Conservation (phyloP, 2,329 filamentous ascomycete species). For the Periconia sp. region DNA sequence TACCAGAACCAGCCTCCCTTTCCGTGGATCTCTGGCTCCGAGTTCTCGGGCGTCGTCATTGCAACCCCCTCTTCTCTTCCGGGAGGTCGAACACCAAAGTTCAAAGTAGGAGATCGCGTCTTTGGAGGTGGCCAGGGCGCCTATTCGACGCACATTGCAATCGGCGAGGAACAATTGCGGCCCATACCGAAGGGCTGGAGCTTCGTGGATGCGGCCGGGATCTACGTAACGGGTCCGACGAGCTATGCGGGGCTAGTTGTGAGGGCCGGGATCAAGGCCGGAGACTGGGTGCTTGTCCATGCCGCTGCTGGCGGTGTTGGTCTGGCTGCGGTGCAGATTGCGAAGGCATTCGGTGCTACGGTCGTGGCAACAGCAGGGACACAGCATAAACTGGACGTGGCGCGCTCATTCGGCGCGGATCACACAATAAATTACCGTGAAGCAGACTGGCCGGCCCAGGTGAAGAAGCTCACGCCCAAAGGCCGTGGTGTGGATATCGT, state of each 20-base stretch:
- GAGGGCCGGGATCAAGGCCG: conserved; percentile 71
- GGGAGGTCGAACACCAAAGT: conserved; percentile 56
- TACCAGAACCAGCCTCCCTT: conserved; percentile 90
- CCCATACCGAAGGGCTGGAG: conserved; percentile 80
- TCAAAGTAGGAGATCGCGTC: conserved; percentile 76
- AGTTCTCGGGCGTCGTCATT: conserved; percentile 81
- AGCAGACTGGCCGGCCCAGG: conserved; percentile 63
- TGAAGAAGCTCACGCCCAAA: conserved; percentile 76
- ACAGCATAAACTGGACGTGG: conserved; percentile 76
- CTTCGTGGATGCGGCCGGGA: conserved; percentile 79
- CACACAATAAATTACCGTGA: conserved; percentile 76
- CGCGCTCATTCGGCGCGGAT: conserved; percentile 80
- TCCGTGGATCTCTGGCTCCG: conserved; percentile 83
- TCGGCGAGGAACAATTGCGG: conserved; percentile 66
- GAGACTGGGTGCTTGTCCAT: conserved; percentile 87
- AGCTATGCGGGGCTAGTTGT: conserved; percentile 82
- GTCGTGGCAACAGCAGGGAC: conserved; percentile 93
- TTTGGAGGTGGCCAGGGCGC: conserved; percentile 87
- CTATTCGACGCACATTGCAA: conserved; percentile 76
- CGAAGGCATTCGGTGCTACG: conserved; percentile 86
- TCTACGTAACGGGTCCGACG: conserved; percentile 92
- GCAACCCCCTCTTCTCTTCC: conserved; percentile 59
- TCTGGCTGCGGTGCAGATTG: conserved; percentile 87
- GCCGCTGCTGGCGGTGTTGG: conserved; percentile 92
- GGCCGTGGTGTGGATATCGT: conserved; percentile 83